These are phyloP conservation scores for Elaeis guineensis DNA, from an alignment of 176 grass and related monocot species.

Conservation along the genomic window DNA sequence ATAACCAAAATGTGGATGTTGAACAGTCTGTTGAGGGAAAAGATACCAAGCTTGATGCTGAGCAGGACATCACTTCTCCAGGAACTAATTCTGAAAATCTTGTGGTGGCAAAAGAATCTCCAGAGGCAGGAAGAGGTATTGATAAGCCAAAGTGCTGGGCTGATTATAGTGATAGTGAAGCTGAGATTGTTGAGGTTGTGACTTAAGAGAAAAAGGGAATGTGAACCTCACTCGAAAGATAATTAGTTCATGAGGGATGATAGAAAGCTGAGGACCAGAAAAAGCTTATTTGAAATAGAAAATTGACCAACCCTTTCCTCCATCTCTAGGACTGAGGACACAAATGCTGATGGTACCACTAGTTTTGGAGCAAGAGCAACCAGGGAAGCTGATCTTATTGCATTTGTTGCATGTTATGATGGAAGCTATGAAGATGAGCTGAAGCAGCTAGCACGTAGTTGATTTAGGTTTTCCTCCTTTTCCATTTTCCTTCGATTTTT, in stretches of 20 bases:
- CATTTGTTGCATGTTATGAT: too few species aligned
- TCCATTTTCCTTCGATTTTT: neutral
- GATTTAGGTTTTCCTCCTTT: neutral
- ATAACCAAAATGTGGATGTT: slow-evolving; percentile 19
- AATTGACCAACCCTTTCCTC: neutral
- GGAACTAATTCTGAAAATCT: slow-evolving; percentile 26
- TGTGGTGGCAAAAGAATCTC: slow-evolving; percentile 22
- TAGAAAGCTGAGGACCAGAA: neutral
- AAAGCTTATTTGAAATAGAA: too few species aligned
- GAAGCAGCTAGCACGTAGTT: neutral
- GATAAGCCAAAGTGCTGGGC: slow-evolving; percentile 64
- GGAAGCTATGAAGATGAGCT: too few species aligned
- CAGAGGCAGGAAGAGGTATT: slow-evolving; percentile 15
- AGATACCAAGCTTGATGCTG: slow-evolving; percentile 25
- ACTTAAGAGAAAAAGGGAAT: slow-evolving; percentile 25
- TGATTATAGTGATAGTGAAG: slow-evolving; percentile 70
- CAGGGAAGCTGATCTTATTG: neutral
- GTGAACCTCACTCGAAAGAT: slow-evolving; percentile 1
- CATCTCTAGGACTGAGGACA: neutral
- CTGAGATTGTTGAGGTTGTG: slow-evolving; percentile 48
- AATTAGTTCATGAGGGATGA: neutral
- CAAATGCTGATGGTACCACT: neutral
- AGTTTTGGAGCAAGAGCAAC: neutral
- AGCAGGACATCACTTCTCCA: slow-evolving; percentile 30
- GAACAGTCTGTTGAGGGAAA: slow-evolving; percentile 4